These are phyloP conservation scores for Trichopus zeylanicus DNA, from an alignment of 116 monocot species.

Conservation along the genomic window DNA sequence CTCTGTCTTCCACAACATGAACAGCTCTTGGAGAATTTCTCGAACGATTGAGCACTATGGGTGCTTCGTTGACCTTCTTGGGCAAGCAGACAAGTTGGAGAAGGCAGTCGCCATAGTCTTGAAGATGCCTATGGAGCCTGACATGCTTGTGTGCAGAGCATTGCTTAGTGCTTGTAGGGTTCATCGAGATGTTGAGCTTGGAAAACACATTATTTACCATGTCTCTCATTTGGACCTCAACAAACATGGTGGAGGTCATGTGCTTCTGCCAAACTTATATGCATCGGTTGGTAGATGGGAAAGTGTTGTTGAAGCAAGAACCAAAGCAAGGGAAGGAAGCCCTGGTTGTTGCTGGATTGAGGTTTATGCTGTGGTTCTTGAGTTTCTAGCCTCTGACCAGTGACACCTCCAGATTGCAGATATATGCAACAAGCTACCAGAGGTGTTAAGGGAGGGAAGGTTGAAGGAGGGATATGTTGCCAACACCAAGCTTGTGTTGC, in stretches of 20 bases:
- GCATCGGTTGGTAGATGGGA: constrained; percentile 38
- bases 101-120: constrained; percentile 28
- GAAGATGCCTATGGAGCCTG: constrained; percentile 47
- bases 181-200: constrained; percentile 39
- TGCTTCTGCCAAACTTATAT: constrained; percentile 49
- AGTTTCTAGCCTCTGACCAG: constrained; percentile 31
- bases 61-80: constrained; percentile 50
- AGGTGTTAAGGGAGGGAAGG: constrained; percentile 28
- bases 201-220: constrained; percentile 22
- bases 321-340: constrained; percentile 11
- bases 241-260: constrained; percentile 14
- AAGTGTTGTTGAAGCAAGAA: constrained; percentile 14
- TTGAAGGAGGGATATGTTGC: constrained; percentile 22
- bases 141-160: constrained; percentile 49
- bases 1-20: constrained; percentile 33
- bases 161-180: constrained; percentile 50
- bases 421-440: constrained; percentile 18
- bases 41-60: constrained; percentile 58
- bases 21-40: constrained; percentile 15
- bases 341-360: constrained; percentile 48
- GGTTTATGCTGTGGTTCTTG: constrained; percentile 28
- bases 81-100: constrained; percentile 28
- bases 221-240: constrained; percentile 12
- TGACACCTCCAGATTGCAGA: constrained; percentile 30
- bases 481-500: constrained; percentile 26